A percentile compares a stretch with the other conserved stretches of the same genome.
Evolutionary conservation across 495 filamentous ascomycete species (phyloP).

Genomic region (Chaetomium fimeti): DNA sequence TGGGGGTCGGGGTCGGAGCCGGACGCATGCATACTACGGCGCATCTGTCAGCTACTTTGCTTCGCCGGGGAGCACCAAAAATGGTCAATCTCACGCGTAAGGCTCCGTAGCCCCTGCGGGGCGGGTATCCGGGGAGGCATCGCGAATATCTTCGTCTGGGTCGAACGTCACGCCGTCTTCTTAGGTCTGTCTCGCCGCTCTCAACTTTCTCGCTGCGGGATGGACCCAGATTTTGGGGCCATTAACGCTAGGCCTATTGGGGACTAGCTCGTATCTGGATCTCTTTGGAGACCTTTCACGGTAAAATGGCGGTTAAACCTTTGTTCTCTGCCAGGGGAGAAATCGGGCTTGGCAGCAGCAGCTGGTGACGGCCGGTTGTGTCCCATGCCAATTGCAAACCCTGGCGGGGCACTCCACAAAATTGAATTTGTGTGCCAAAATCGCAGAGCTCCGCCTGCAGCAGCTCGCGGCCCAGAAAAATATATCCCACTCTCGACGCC

Average conservation of each 20-base stretch:
- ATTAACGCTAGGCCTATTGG: constrained; percentile 16
- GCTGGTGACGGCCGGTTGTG: constrained; percentile 13
- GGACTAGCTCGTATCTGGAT: constrained; percentile 12
- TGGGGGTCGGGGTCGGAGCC: constrained; percentile 34
- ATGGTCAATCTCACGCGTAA: constrained; percentile 55
- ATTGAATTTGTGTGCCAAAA: constrained; percentile 41
- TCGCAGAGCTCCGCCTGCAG: constrained; percentile 27
- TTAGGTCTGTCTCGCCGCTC: constrained; percentile 17
- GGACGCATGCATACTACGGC: constrained; percentile 50
- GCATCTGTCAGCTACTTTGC: constrained; percentile 25
- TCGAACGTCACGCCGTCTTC: constrained; percentile 27
- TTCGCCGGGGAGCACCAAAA: background rate
- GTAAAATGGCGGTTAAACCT: constrained; percentile 22
- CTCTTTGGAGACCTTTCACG: background rate
- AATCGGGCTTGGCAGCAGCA: background rate
- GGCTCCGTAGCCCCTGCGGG: constrained; percentile 59
- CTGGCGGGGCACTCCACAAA: constrained; percentile 45
- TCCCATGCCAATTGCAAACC: constrained; percentile 29
- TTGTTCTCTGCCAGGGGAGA: background rate
- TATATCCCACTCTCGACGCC: constrained; percentile 30
- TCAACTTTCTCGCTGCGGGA: constrained; percentile 29
- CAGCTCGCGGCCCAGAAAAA: constrained; percentile 34
- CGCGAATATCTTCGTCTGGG: constrained; percentile 30
- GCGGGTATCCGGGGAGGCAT: constrained; percentile 77
- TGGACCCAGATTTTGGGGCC: constrained; percentile 35